Base-by-base conservation (phyloP, 2,329 filamentous ascomycete genomes). In the Triangularia setosa region DNA sequence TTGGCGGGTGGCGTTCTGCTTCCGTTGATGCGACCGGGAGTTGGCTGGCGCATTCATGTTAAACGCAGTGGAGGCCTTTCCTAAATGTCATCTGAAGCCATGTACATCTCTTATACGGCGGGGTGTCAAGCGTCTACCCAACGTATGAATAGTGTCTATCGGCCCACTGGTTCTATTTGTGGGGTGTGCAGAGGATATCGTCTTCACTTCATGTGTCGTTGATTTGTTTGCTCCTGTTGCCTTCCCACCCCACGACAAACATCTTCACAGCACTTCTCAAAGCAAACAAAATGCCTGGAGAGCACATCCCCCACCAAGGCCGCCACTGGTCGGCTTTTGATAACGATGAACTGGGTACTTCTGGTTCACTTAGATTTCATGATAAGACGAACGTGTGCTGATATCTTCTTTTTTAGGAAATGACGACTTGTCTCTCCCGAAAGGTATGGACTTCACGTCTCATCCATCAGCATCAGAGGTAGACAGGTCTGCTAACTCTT, bases 371-470 rank as follows among this genome's bases (percentile, higher is more conserved):
- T 59, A 12, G 21, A 35, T 52, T 52, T 53, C n/a, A 25, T 14
- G n/a, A 7, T 16, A 16, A n/a, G 4, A 16, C 21, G 18, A 55
- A 6, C 9, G 12, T 55, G 12, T 25, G 52, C 23, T 25, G 12
- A 55, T 23, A 18, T 56, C 44, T 55, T 44, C 5, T 25, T 55
- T 56, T n/a, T 65, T 57, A 88, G 86, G 78, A 60, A 87, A 84
- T 68, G 86, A 89, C 71, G 86, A 89, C 69, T 75, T 89, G 68
- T 88, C 85, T 57, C 79, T 89, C 21, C 86, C 86, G 27, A 89
- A 89, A 78, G 86, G 85, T 87, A 80, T 64, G 78, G 71, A 40
- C 4, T 4, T 27, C 18, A 56, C 27, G n/a, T 18, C 25, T 21
- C 25, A 16, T 16, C 24, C 3, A 40, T 5, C 52, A 18, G 21